Evolutionary conservation across 2,329 filamentous ascomycete genomes (phyloP).

Genomic region (Trichoderma polysporum): DNA sequence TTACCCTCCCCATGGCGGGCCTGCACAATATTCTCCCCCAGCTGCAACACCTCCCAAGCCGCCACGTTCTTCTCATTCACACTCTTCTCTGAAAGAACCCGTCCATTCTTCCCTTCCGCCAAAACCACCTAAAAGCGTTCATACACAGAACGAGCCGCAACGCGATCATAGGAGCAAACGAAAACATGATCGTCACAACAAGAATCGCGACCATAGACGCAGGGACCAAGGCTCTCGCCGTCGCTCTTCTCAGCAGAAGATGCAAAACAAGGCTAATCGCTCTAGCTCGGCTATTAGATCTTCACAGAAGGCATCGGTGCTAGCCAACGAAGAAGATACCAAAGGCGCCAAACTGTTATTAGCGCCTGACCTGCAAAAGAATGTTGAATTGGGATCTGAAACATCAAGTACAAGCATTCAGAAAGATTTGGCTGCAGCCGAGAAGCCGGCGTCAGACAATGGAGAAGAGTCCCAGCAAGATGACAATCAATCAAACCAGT

Average conservation of each 20-base stretch:
- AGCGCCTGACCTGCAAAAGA: neutral
- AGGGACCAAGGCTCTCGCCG: slow-evolving; percentile 28
- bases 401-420: neutral
- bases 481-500: neutral
- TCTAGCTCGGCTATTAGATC: neutral
- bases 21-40: slow-evolving; percentile 9
- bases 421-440: neutral
- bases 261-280: slow-evolving; percentile 15
- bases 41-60: slow-evolving; percentile 10
- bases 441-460: neutral
- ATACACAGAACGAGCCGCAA: slow-evolving; percentile 30
- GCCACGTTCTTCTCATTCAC: slow-evolving; percentile 23
- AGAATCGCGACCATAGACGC: slow-evolving; percentile 32
- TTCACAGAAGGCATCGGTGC: neutral
- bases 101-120: slow-evolving; percentile 33
- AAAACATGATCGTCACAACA: slow-evolving; percentile 35
- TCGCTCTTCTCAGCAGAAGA: slow-evolving; percentile 30
- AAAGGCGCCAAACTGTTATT: neutral
- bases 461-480: neutral
- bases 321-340: neutral
- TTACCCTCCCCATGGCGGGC: slow-evolving; percentile 26
- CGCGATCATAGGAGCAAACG: slow-evolving; percentile 34
- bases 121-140: slow-evolving; percentile 32
- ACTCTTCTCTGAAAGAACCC: slow-evolving; percentile 23
- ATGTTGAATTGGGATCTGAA: neutral